Base-by-base conservation (phyloP, 169 alveolate genomes). In the Cyclospora cayetanensis region DNA sequence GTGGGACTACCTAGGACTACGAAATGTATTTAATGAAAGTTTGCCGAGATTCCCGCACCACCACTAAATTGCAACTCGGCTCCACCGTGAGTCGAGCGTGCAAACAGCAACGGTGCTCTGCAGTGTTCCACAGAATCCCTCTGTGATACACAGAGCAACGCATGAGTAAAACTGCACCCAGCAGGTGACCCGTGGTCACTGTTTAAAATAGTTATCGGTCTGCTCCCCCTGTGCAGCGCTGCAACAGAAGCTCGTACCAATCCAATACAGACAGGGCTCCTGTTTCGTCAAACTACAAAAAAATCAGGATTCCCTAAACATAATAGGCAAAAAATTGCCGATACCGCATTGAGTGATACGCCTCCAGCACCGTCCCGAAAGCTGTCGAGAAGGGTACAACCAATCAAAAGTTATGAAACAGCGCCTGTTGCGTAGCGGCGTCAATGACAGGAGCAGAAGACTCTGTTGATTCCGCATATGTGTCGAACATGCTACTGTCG, bases 391-490 rank as follows among this genome's bases (percentile, higher is more conserved):
- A 15, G 60, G 60, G 60, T 46, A 11, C 60, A 46, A 15, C 60
- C 53, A 12, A 31, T 84, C 82, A 84, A 41, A 84, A 84, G 29
- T 84, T 55, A 53, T 84, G 79, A 46, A 84, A 84, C 82, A 60
- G 39, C 22, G 79, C 83, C 82, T 53, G 68, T 53, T 84, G 91
- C 41, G 52, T 55, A 50, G 43, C 76, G 22, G 91, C 53, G 34
- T 37, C 74, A 5, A 84, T 84, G 25, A 74, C 46, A 1, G 79
- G 91, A 20, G 91, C 65, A 35, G 82, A 60, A n/a, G 82, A 53
- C 43, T 95, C 97, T 4, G 93, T 94, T 27, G 97, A 94, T 29
- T 96, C 98, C 27, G 98, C 97, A 66, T 96, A 96, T 55, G 92
- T 94, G 63, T 96, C 97, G 91, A 96, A 96, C 90, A 93, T 93